Base-by-base conservation (phyloP, 352 stramenopile species). In the Aphanomyces euteiches region DNA sequence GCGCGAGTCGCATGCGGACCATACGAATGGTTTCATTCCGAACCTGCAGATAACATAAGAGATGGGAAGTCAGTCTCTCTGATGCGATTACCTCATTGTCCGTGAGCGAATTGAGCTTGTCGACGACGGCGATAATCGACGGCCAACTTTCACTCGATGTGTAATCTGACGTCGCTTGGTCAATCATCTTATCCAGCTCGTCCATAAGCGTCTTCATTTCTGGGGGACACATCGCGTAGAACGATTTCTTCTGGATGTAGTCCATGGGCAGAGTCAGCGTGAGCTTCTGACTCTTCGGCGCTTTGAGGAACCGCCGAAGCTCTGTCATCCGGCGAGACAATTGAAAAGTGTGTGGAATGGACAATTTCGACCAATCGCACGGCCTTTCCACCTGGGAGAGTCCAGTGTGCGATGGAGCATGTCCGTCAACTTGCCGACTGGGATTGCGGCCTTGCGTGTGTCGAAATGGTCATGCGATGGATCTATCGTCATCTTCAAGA, bases 221-320 rank as follows among this genome's bases (percentile, higher is more conserved):
- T 21, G 85, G 85, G 63, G 82, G 88, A 75, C 90, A 93, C 40
- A 90, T 73, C 61, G 89, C 82, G 3, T 81, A 77, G 40, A 91
- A 83, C 15, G 83, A 81, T 66, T 93, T 93, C 69, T 93, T 82
- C 79, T 93, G 85, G 69, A 93, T 82, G 47, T 90, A 81, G 53
- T 80, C 84, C 56, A 93, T 65, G 7, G 79, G 79, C 6, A 79
- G 79, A 41, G 83, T 81, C 38, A 93, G 70, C 41, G 82, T 78
- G 34, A 84, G 82, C 76, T 89, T 93, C 34, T 63, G 56, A n/a
- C 56, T 63, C 56, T 63, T 63, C 28, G 56, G 34, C 56, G 56
- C 56, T 19, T 38, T 15, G 21, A 63, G 56, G 56, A 63, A 63
- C 13, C 56, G 56, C 13, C 56, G 56, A 28, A 15, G 34, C 56